Conservation (phyloP, 768 basidiomycete species). For the Candolleomyces aberdarensis region DNA sequence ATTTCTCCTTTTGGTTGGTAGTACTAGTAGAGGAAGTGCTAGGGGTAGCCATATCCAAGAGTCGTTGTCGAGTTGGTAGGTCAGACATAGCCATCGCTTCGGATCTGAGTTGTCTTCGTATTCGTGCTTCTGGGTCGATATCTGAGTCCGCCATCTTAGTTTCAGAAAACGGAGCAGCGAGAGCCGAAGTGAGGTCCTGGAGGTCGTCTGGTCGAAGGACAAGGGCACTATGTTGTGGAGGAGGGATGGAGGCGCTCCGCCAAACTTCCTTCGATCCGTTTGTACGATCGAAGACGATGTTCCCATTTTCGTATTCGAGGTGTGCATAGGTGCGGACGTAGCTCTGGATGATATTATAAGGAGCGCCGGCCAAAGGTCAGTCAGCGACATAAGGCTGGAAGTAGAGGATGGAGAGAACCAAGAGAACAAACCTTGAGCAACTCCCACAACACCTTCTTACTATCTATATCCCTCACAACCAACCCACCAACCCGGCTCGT, state of each 20-base stretch:
- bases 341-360: not conserved
- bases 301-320: slow-evolving; percentile 71
- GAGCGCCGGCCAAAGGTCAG: not conserved
- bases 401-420: not conserved
- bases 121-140: not conserved
- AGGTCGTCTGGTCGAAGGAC: not conserved
- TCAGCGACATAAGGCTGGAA: not conserved
- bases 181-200: not conserved
- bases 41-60: too few species aligned
- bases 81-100: not conserved
- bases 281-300: slow-evolving; percentile 63
- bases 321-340: slow-evolving; percentile 61
- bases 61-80: not conserved
- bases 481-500: slow-evolving; percentile 57
- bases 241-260: slow-evolving; percentile 21
- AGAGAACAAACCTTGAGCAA: slow-evolving; percentile 44
- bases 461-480: slow-evolving; percentile 51
- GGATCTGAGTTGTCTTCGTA: not conserved
- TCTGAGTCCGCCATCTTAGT: too few species aligned
- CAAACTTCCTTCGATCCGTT: slow-evolving; percentile 68
- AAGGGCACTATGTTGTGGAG: not conserved
- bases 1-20: too few species aligned
- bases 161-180: not conserved
- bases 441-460: slow-evolving; percentile 55
- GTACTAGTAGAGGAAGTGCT: too few species aligned